phyloP scores from a whole-genome alignment of 345 rosid genomes.

The Schrenkiella parvula region DNA sequence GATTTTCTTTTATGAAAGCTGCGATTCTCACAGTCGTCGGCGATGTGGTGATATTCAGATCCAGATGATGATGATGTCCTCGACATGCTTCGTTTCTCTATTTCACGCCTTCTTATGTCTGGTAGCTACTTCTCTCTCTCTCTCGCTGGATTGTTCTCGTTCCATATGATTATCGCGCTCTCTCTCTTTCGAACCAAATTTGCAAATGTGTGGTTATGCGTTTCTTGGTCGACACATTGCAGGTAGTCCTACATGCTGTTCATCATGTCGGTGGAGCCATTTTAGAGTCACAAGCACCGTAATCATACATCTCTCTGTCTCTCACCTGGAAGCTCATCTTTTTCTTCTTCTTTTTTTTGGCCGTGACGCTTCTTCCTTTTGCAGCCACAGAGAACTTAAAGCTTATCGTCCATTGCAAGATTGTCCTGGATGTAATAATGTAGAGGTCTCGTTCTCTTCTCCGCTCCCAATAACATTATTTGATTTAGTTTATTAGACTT shows the following conservation, averaged over 20 bases:
- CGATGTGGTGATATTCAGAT: constrained; percentile 21
- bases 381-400: constrained; percentile 44
- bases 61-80: constrained; percentile 27
- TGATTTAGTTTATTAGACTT: too few species aligned
- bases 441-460: constrained; percentile 42
- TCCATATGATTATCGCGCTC: background rate
- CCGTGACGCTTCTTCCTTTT: constrained; percentile 10
- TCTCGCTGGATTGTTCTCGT: background rate
- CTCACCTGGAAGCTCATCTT: background rate
- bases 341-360: background rate
- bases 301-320: constrained; percentile 26
- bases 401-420: constrained; percentile 35
- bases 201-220: too few species aligned
- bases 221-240: constrained; percentile 5
- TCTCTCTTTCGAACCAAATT: too few species aligned
- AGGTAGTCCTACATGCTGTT: constrained; percentile 42
- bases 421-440: constrained; percentile 29
- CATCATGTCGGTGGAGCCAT: constrained; percentile 39
- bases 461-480: background rate
- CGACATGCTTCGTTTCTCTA: constrained; percentile 16
- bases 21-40: constrained; percentile 13
- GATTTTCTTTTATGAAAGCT: background rate
- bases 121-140: constrained; percentile 8
- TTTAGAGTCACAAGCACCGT: constrained; percentile 38
- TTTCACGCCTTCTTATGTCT: background rate